These are phyloP conservation scores for Oryza meyeriana DNA, from an alignment of 176 grass and related monocot species.

Conservation along the genomic window DNA sequence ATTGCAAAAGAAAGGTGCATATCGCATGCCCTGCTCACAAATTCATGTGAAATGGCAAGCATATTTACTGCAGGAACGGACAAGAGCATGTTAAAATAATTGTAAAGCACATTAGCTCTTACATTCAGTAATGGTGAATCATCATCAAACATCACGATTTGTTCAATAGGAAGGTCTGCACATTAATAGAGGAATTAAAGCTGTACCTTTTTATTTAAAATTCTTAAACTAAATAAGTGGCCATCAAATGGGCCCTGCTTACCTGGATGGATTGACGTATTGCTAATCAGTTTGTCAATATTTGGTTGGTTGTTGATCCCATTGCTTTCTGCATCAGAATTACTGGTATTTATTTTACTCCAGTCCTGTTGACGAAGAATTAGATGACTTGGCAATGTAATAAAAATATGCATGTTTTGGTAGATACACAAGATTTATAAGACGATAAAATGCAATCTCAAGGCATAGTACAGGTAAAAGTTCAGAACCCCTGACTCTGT, in stretches of 20 bases:
- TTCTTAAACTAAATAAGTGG: not conserved
- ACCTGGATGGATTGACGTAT: constrained; percentile 24
- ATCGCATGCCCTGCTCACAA: not conserved
- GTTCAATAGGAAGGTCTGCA: constrained; percentile 26
- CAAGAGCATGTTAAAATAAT: not conserved
- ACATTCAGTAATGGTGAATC: constrained; percentile 12
- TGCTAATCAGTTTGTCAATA: not conserved
- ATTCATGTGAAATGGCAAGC: not conserved
- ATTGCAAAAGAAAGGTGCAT: not conserved
- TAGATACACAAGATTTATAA: not conserved
- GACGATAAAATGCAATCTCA: not conserved
- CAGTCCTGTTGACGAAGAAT: not conserved
- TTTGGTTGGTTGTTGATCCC: not conserved
- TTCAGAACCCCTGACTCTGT: not conserved
- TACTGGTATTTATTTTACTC: not conserved
- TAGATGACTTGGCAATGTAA: not conserved
- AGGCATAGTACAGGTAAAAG: not conserved
- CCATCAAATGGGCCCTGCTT: not conserved
- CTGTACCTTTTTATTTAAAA: not conserved
- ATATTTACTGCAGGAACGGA: not conserved
- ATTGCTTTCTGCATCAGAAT: not conserved
- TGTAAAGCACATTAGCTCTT: not conserved
- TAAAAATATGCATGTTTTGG: not conserved
- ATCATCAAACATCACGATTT: not conserved
- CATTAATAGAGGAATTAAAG: not conserved